Conservation (phyloP, 805 yeast genomes). For the Candida railenensis region DNA sequence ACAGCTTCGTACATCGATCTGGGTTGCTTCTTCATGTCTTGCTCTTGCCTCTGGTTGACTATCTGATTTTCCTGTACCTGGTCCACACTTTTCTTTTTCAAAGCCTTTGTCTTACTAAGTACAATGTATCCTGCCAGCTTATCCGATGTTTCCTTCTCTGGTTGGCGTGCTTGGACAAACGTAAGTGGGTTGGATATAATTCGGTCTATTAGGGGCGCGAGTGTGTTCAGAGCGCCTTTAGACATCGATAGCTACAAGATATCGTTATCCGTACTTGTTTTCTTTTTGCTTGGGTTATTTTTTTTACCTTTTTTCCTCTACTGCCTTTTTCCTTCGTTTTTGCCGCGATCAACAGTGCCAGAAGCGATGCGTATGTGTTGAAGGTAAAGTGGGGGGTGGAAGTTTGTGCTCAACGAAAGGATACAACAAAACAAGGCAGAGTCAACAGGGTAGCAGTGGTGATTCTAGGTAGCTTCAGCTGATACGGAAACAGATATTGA, state of each 20-base stretch:
- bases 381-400: too few species aligned
- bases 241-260: slow-evolving; percentile 10
- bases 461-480: too few species aligned
- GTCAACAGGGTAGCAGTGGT: too few species aligned
- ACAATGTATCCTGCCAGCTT: slow-evolving; percentile 52
- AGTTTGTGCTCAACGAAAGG: too few species aligned
- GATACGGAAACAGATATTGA: too few species aligned
- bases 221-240: slow-evolving; percentile 18
- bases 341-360: background rate
- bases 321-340: background rate
- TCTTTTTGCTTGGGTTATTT: background rate
- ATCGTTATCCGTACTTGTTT: slow-evolving; percentile 8
- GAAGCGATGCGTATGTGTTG: too few species aligned
- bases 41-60: background rate
- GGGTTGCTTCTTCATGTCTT: slow-evolving; percentile 27
- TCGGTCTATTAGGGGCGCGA: slow-evolving; percentile 61
- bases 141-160: slow-evolving; percentile 43
- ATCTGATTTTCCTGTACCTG: background rate
- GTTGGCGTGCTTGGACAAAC: slow-evolving; percentile 60
- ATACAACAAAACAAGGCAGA: too few species aligned
- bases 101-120: slow-evolving; percentile 19
- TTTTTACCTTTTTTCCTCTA: background rate
- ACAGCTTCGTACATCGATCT: slow-evolving; percentile 59
- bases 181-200: slow-evolving; percentile 59
- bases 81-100: slow-evolving; percentile 3